Percentiles rank a stretch among this genome's conserved stretches.
Conservation (phyloP, 805 yeast species). For the Jamesozyma lodderae region DNA sequence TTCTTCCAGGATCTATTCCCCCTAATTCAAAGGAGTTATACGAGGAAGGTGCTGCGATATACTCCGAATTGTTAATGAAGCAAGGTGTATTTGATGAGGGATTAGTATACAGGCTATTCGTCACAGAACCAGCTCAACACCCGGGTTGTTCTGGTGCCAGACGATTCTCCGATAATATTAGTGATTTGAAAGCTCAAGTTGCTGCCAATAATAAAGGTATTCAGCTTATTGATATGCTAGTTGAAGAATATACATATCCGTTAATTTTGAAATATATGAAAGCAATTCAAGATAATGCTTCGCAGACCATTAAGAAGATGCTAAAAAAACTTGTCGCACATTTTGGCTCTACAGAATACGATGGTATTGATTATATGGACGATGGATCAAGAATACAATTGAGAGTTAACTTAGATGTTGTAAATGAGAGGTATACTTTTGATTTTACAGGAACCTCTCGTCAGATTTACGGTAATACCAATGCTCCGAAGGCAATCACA, state of each 20-base stretch:
- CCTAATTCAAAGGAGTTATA: slow-evolving; percentile 76
- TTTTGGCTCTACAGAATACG: slow-evolving; percentile 33
- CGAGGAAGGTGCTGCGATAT: slow-evolving; percentile 88
- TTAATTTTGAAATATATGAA: slow-evolving; percentile 65
- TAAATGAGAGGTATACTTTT: slow-evolving; percentile 55
- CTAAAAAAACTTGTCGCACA: slow-evolving; percentile 38
- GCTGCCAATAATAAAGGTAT: slow-evolving; percentile 89
- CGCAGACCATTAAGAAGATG: slow-evolving; percentile 53
- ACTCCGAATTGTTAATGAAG: slow-evolving; percentile 63
- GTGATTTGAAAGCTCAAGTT: slow-evolving; percentile 77
- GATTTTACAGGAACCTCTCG: slow-evolving; percentile 82
- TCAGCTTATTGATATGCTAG: slow-evolving; percentile 47
- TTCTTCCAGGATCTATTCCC: slow-evolving; percentile 90
- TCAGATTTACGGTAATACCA: slow-evolving; percentile 82
- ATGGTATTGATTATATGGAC: slow-evolving; percentile 63
- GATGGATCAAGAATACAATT: slow-evolving; percentile 67
- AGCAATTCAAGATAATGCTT: slow-evolving; percentile 76
- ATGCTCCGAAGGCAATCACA: slow-evolving; percentile 88
- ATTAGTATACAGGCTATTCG: slow-evolving; percentile 50
- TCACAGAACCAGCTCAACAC: slow-evolving; percentile 65
- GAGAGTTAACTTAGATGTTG: slow-evolving; percentile 40
- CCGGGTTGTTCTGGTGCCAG: slow-evolving; percentile 91
- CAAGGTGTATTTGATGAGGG: slow-evolving; percentile 70
- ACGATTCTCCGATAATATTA: slow-evolving; percentile 70
- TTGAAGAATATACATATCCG: slow-evolving; percentile 51